Evolutionary conservation across 2,329 filamentous ascomycete genomes (phyloP).

Genomic region (Fusarium hainanense): DNA sequence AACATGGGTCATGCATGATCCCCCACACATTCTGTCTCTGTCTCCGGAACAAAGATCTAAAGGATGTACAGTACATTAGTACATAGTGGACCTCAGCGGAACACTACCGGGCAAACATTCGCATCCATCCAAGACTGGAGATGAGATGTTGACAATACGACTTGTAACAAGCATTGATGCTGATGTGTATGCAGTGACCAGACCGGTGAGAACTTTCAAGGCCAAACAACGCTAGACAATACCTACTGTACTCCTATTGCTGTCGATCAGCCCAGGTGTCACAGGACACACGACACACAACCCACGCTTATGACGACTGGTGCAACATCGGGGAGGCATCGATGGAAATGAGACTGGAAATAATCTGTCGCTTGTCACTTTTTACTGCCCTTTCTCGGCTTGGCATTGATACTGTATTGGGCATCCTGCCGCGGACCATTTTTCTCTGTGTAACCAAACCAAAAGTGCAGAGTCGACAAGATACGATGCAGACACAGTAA

Average conservation of each 20-base stretch:
- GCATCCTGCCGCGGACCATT: conserved; percentile 20
- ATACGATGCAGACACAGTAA: not conserved
- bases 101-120: conserved; percentile 3
- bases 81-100: conserved; percentile 12
- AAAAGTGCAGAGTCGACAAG: not conserved
- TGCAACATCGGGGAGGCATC: conserved; percentile 27
- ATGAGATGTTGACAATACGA: not conserved
- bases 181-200: not conserved
- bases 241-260: not conserved
- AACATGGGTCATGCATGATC: conserved; percentile 30
- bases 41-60: conserved; percentile 24
- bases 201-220: conserved; percentile 6
- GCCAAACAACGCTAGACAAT: not conserved
- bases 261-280: conserved; percentile 16
- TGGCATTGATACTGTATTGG: conserved; percentile 26
- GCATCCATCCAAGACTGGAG: not conserved
- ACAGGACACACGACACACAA: not conserved
- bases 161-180: conserved; percentile 8
- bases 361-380: conserved; percentile 28
- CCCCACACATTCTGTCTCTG: conserved; percentile 23
- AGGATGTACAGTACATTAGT: not conserved
- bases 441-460: not conserved
- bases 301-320: conserved; percentile 13
- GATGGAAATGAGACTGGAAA: conserved; percentile 40
- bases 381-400: conserved; percentile 3